phyloP scores from a whole-genome alignment of 2,329 filamentous ascomycete species.

The Westerdykella sp. region DNA sequence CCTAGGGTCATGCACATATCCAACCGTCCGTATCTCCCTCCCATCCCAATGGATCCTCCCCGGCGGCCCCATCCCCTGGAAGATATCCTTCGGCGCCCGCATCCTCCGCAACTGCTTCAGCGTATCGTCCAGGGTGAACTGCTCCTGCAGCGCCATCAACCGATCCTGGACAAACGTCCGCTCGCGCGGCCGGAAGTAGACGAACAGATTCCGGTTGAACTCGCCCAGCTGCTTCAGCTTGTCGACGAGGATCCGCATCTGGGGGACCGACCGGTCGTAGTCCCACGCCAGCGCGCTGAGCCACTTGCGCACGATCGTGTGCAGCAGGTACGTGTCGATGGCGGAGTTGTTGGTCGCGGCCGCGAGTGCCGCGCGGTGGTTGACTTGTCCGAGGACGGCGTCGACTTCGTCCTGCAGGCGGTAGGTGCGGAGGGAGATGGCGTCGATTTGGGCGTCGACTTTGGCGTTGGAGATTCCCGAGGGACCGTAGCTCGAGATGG shows the following conservation, averaged over 20 bases:
- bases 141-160: neutral
- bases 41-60: neutral
- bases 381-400: neutral
- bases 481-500: neutral
- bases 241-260: neutral
- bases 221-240: neutral
- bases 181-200: neutral
- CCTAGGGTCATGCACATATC: neutral
- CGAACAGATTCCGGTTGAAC: neutral
- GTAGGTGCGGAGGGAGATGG: neutral
- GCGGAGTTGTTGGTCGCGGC: constrained; percentile 2
- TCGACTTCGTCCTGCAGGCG: neutral
- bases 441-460: neutral
- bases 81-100: neutral
- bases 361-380: neutral
- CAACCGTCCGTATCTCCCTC: neutral
- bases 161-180: neutral
- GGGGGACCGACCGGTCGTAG: no score
- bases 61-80: neutral
- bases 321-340: constrained; percentile 3
- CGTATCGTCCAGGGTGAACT: no score
- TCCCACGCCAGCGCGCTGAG: constrained; percentile 1
- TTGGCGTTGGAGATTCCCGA: neutral
- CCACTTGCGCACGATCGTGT: constrained; percentile 2
- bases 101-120: neutral